Conservation (phyloP, 768 basidiomycete species). For the Termitomyces sp. region DNA sequence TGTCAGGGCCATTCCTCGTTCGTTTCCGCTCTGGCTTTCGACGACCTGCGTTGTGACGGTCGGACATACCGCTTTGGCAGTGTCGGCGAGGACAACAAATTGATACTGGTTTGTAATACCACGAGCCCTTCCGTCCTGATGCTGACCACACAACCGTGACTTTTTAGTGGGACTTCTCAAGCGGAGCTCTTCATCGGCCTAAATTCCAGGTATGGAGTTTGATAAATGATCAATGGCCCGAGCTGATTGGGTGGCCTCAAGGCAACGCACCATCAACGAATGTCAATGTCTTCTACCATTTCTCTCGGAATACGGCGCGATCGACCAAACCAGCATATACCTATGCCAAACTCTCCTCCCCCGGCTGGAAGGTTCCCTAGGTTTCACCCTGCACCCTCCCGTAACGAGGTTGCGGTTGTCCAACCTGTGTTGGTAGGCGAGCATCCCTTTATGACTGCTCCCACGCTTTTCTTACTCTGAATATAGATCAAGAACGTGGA, state of each 20-base stretch:
- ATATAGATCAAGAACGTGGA: conserved; percentile 77
- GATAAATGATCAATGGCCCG: background rate
- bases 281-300: conserved; percentile 75
- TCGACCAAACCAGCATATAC: conserved; percentile 55
- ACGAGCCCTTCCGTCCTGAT: background rate
- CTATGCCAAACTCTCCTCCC: conserved; percentile 31
- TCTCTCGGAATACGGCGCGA: conserved; percentile 71
- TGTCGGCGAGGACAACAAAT: conserved; percentile 94
- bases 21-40: conserved; percentile 86
- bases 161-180: conserved; percentile 89
- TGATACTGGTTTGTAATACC: conserved; percentile 66
- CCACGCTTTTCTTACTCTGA: background rate
- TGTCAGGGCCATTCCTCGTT: conserved; percentile 98
- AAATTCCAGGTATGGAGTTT: conserved; percentile 51
- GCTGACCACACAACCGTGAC: conserved; percentile 12
- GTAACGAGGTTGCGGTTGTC: conserved; percentile 85
- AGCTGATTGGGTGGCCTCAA: conserved; percentile 14
- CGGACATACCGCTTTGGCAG: conserved; percentile 93
- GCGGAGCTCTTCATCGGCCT: conserved; percentile 85
- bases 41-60: conserved; percentile 83
- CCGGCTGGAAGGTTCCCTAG: conserved; percentile 42
- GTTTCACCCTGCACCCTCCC: conserved; percentile 86
- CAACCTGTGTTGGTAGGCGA: conserved; percentile 81
- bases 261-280: conserved; percentile 64
- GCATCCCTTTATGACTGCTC: background rate